Conservation (phyloP, 192 early-diverging fungal species). For the Mortierella alpina region DNA sequence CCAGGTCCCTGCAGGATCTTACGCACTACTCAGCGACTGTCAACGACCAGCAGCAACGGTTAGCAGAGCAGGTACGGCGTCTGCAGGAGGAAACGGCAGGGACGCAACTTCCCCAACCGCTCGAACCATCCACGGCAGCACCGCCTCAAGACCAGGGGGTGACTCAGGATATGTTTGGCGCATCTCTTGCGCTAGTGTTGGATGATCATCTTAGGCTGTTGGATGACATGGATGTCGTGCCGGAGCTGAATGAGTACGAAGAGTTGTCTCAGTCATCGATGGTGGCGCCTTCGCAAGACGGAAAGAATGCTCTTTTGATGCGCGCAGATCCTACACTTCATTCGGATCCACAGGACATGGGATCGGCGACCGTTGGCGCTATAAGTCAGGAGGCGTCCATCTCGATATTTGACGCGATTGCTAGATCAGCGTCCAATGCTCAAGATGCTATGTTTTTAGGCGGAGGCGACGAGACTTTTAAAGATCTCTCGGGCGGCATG, state of each 20-base stretch:
- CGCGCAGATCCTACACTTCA: neutral
- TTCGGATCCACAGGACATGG: neutral
- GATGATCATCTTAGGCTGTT: conserved; percentile 28
- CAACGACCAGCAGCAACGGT: conserved; percentile 15
- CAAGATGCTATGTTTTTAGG: neutral
- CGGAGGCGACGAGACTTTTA: neutral
- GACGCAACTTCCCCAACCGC: neutral
- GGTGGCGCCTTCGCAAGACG: neutral
- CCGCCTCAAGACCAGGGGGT: conserved; percentile 2
- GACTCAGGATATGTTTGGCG: conserved; percentile 26
- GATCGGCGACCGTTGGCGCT: neutral
- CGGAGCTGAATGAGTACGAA: conserved; percentile 22
- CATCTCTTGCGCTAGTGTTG: conserved; percentile 30
- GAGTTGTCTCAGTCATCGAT: conserved; percentile 5
- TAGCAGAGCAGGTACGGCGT: conserved; percentile 9
- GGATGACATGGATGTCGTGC: conserved; percentile 40
- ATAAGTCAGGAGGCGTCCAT: neutral
- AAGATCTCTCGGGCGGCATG: conserved; percentile 1
- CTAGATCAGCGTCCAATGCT: neutral
- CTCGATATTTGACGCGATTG: conserved; percentile 11
- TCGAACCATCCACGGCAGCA: too few relatives aligned
- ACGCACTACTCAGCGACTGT: conserved; percentile 9
- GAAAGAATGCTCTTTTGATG: conserved; percentile 1
- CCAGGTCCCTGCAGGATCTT: conserved; percentile 28
- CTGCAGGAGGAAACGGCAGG: conserved; percentile 5